Base-by-base conservation (phyloP, 2,329 filamentous ascomycete genomes). In the Lizonia empirigonia region DNA sequence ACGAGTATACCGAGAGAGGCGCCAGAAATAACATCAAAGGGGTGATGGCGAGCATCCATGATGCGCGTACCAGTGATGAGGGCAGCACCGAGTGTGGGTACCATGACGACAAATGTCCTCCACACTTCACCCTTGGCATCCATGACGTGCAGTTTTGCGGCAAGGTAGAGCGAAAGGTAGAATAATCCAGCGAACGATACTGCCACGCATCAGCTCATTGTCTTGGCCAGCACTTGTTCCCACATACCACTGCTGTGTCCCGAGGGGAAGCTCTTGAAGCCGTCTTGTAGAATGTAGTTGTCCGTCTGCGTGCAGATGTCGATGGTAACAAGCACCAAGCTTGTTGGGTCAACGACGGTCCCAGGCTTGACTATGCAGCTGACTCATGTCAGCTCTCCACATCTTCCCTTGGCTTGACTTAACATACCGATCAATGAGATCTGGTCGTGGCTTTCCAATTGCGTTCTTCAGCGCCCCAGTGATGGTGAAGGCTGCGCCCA, bases 11-110 rank as follows among this genome's bases (percentile, higher is more conserved):
- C 82, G 2, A 85, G 70, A 8, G 80, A 56, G 1, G 78, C 80
- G 7, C 82, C 82, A 10, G 78, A 79, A 32, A 85, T 75, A 23
- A 85, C 82, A 57, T 85, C 82, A 64, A 85, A 85, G 0, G 82
- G 81, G 59, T 85, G 82, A 51, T 85, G 82, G 13, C 82, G 77
- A 18, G 82, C 82, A 59, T 85, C 82, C 82, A 85, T 85, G 49
- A 85, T 85, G 35, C 82, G 78, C 12, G 79, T 80, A 29, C 81
- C 78, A 5, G 82, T 80, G 44, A 85, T 76, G 33, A 85, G 74
- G 9, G 77, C 75, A 15, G 82, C 82, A 18, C 74, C 81, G 13
- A 85, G 74, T 8, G 77, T 74, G 1, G 82, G 82, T 4, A 80
- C 70, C 53, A 83, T 70, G 30, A 83, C 77, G 18, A 85, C 63